Evolutionary conservation across 441 rosid genomes (phyloP).

Genomic region (Capsella rubella): DNA sequence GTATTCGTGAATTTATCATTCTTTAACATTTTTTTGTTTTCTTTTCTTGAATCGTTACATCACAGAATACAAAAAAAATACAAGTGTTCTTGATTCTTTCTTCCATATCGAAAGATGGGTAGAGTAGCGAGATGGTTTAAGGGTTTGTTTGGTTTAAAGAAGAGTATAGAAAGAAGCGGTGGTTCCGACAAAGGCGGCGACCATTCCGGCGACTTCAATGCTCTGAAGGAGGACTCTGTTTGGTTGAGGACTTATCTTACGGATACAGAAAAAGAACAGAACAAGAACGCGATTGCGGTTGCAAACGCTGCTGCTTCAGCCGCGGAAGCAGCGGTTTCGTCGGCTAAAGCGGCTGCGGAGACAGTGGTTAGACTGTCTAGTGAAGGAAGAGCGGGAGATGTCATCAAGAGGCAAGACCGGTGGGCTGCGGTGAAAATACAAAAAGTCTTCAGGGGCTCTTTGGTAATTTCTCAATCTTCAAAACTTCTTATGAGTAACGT

Average conservation of each 20-base stretch:
- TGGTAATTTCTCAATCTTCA: slow-evolving; percentile 52
- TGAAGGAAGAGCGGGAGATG: slow-evolving; percentile 47
- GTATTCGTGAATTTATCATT: slow-evolving; percentile 22
- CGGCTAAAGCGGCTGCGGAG: slow-evolving; percentile 67
- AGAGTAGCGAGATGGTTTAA: slow-evolving; percentile 76
- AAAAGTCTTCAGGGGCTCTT: slow-evolving; percentile 58
- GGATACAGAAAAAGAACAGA: slow-evolving; percentile 71
- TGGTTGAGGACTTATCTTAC: slow-evolving; percentile 62
- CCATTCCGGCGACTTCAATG: slow-evolving; percentile 37
- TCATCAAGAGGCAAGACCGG: slow-evolving; percentile 45
- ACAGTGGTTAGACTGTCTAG: slow-evolving; percentile 56
- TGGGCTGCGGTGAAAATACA: slow-evolving; percentile 63
- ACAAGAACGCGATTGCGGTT: slow-evolving; percentile 77
- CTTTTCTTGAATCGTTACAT: slow-evolving; percentile 15
- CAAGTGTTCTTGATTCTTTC: slow-evolving; percentile 20
- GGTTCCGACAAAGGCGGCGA: slow-evolving; percentile 27
- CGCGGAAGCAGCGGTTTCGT: slow-evolving; percentile 60
- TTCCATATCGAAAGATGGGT: slow-evolving; percentile 55
- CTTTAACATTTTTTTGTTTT: slow-evolving; percentile 11
- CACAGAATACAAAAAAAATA: slow-evolving; percentile 29
- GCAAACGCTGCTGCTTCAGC: slow-evolving; percentile 61
- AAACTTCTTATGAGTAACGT: not conserved
- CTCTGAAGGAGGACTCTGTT: slow-evolving; percentile 48
- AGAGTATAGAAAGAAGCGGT: slow-evolving; percentile 46
- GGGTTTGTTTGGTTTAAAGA: slow-evolving; percentile 67